A percentile compares a stretch with the other conserved stretches of the same genome.
These are phyloP conservation scores for Tricholoma flavovirens DNA, from an alignment of 768 basidiomycete genomes.

Conservation along the genomic window DNA sequence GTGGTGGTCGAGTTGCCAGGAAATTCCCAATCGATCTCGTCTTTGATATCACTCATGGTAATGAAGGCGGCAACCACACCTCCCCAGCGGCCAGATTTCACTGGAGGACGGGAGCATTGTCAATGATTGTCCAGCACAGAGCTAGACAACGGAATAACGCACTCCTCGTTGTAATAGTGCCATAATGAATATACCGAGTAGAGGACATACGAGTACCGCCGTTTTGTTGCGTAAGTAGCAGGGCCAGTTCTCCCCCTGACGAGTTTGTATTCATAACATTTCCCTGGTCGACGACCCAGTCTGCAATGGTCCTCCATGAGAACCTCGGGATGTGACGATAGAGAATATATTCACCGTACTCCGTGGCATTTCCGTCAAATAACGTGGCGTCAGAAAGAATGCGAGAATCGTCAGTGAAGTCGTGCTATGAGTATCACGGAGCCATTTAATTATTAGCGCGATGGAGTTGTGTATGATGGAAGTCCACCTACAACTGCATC, in stretches of 20 bases:
- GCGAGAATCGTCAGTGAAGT: constrained; percentile 59
- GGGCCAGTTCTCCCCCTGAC: constrained; percentile 56
- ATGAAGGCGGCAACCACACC: constrained; percentile 85
- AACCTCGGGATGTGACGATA: background rate
- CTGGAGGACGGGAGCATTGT: constrained; percentile 25
- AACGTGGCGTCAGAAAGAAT: constrained; percentile 59
- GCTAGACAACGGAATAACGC: constrained; percentile 11
- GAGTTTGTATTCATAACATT: constrained; percentile 58
- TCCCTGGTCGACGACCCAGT: constrained; percentile 70
- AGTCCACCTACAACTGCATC: constrained; percentile 43
- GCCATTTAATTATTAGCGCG: background rate
- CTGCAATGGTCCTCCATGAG: constrained; percentile 25
- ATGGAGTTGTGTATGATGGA: background rate
- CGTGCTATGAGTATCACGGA: constrained; percentile 34
- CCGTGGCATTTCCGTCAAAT: constrained; percentile 70
- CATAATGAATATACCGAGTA: constrained; percentile 80
- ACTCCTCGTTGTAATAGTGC: constrained; percentile 64
- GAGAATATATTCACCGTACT: constrained; percentile 44
- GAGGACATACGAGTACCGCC: constrained; percentile 76
- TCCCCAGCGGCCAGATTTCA: constrained; percentile 74
- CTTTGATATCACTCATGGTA: constrained; percentile 78
- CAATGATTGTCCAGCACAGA: background rate
- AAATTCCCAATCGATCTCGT: constrained; percentile 88
- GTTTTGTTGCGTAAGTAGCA: constrained; percentile 63
- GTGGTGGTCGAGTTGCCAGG: constrained; percentile 56